A percentile compares a stretch with the other conserved stretches of the same genome.
Evolutionary conservation across 192 early-diverging fungal genomes (phyloP).

Genomic region (Dissophora globulifera): DNA sequence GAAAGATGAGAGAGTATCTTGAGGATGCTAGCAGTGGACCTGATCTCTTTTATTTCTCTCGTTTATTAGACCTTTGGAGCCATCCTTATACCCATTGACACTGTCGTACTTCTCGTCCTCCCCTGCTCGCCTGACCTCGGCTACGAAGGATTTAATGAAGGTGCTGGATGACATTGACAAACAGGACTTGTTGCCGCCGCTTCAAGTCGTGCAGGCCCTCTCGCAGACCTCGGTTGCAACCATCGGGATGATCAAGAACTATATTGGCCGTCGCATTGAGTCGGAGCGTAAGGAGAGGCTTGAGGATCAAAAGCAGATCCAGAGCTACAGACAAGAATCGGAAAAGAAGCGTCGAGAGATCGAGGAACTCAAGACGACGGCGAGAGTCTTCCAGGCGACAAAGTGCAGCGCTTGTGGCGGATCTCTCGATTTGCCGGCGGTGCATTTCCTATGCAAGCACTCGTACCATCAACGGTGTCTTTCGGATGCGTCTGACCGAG

Average conservation of each 20-base stretch:
- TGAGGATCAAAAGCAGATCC: conserved; percentile 76
- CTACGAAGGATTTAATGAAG: conserved; percentile 68
- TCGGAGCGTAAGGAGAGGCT: conserved; percentile 72
- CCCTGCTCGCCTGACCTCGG: conserved; percentile 65
- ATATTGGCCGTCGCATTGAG: conserved; percentile 82
- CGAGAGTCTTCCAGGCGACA: conserved; percentile 79
- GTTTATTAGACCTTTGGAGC: conserved; percentile 63
- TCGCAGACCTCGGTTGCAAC: conserved; percentile 83
- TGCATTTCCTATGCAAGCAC: conserved; percentile 96
- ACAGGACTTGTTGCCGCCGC: conserved; percentile 84
- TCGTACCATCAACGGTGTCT: conserved; percentile 90
- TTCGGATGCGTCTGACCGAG: conserved; percentile 61
- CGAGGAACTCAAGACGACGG: conserved; percentile 80
- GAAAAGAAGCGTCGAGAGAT: conserved; percentile 80
- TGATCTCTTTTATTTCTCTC: not conserved
- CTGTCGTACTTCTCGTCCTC: conserved; percentile 80
- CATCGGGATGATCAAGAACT: conserved; percentile 86
- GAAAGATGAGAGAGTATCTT: too few species aligned
- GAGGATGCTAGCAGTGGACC: too few species aligned
- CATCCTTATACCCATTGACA: conserved; percentile 74
- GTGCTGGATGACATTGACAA: conserved; percentile 88
- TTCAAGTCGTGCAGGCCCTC: conserved; percentile 91
- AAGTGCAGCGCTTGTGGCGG: conserved; percentile 78
- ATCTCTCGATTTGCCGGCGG: conserved; percentile 86
- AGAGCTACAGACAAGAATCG: conserved; percentile 84